phyloP scores from a whole-genome alignment of 2,329 filamentous ascomycete species.

The Penicillium expansum region DNA sequence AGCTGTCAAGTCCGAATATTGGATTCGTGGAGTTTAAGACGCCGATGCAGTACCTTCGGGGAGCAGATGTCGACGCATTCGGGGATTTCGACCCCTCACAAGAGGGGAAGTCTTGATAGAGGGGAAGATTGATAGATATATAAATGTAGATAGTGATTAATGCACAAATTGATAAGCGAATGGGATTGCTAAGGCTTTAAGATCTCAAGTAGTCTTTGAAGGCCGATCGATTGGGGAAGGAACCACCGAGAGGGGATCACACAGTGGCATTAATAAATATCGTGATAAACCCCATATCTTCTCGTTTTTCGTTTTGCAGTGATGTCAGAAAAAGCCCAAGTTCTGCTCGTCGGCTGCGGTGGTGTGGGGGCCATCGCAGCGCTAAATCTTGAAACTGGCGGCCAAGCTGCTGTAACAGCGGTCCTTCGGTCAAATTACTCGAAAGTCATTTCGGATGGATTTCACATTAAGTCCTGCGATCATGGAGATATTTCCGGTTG shows the following conservation, averaged over 20 bases:
- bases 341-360: constrained; percentile 31
- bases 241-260: too few relatives aligned
- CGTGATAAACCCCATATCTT: too few relatives aligned
- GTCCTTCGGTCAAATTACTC: constrained; percentile 58
- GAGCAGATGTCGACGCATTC: background rate
- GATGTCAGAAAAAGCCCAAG: too few relatives aligned
- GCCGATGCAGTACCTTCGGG: background rate
- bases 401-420: constrained; percentile 52
- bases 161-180: background rate
- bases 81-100: background rate
- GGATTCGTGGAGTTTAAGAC: background rate
- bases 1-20: background rate
- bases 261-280: too few relatives aligned
- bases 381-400: constrained; percentile 54
- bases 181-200: background rate
- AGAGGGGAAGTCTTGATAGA: background rate
- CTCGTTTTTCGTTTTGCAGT: too few relatives aligned
- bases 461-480: constrained; percentile 3
- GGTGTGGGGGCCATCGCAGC: constrained; percentile 60
- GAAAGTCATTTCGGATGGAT: background rate
- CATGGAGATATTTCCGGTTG: constrained; percentile 3
- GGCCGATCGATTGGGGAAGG: too few relatives aligned
- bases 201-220: too few relatives aligned
- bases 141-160: background rate
- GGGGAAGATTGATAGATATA: background rate